Evolutionary conservation across 192 early-diverging fungal genomes (phyloP), one percentile per base, ranked within the genome.

Genomic region (Coemansia sp.): DNA sequence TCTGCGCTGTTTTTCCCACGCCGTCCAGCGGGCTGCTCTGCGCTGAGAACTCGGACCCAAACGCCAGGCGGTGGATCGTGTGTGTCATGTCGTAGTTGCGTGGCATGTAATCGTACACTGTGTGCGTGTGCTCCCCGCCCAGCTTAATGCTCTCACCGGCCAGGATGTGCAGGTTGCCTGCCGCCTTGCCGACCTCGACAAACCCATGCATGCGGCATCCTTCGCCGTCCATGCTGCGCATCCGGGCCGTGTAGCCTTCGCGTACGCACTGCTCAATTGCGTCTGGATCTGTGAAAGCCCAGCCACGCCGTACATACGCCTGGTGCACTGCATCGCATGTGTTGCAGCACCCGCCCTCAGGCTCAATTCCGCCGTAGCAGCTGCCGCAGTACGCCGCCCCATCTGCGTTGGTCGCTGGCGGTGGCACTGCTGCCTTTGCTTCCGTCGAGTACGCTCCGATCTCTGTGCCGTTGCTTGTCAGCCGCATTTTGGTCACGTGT

Each of bases 121-220:
- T 59, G 57, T 75, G 78, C 61, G 68, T 59, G 57, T 71, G 73
- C 43, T 67, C 57, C 39, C 66, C 62, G 24, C 61, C 65, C 57
- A 61, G 48, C 24, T 68, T 60, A 27, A 66, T 74, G 3, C 84
- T 86, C 50, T 89, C 86, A 49, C 96, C 95, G 12, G 95, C 93
- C 9, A 94, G 90, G 72, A 97, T 86, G 75, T 96, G 96, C 66
- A 96, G 89, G 64, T 95, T 95, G 41, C 96, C 96, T 19, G 91
- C 81, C 10, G 96, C 93, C 81, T 95, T 95, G 78, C 94, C 96
- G 38, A 98, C 92, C 37, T 84, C 70, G 20, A 96, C 67, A 51
- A 79, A 75, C 4, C 96, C 96, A 22, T 84, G 82, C 39, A 98
- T 75, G 61, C 90, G 86, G 70, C 96, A 98, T 19, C 95, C 96